Evolutionary conservation across 805 yeast genomes (phyloP), one percentile per base, ranked within the genome.

Genomic region (Zygosaccharomyces gambellarensis): DNA sequence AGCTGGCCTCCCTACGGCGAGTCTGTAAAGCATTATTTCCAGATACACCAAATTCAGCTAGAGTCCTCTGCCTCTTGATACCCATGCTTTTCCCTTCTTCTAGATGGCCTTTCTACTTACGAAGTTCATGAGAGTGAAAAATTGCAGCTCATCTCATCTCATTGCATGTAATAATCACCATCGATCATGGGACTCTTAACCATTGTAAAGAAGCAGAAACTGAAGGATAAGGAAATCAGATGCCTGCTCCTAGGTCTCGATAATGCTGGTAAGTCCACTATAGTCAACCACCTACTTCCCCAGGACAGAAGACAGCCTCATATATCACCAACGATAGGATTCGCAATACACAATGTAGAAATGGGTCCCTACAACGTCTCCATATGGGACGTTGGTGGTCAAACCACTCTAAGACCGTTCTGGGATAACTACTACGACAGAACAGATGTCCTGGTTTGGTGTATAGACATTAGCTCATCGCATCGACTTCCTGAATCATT

Each of bases 371-470:
- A 52, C 39, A 55, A 53, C 34, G 62, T 85, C 45, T 83, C 83
- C 54, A 63, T 85, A 28, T 85, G 95, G 98, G 96, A 88, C 62
- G 82, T 90, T 10, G 98, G 98, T 4, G 98, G 98, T 1, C 98
- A 90, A 65, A 70, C 76, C 40, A 78, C 92, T 1, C 71, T 90
- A 38, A 71, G 98, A 42, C 82, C 90, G 14, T 90, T 90, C 73
- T 90, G 98, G 98, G 82, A 87, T 59, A 92, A 90, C 68, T 90
- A 92, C 66, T 90, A 86, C 61, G 97, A 90, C 55, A 81, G 80
- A 58, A 81, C 86, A 0, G 90, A 90, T 58, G 79, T 81, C 5
- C 71, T 90, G 14, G 67, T 90, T 10, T 90, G 97, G 97, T 96
- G 90, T 19, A 76, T 92, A 5, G 97, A 92, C 67, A 76, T 81